Percentiles rank a stretch among this genome's conserved stretches.
phyloP scores from a whole-genome alignment of 164 flowering plant species.

The Nymphaea colorata region DNA sequence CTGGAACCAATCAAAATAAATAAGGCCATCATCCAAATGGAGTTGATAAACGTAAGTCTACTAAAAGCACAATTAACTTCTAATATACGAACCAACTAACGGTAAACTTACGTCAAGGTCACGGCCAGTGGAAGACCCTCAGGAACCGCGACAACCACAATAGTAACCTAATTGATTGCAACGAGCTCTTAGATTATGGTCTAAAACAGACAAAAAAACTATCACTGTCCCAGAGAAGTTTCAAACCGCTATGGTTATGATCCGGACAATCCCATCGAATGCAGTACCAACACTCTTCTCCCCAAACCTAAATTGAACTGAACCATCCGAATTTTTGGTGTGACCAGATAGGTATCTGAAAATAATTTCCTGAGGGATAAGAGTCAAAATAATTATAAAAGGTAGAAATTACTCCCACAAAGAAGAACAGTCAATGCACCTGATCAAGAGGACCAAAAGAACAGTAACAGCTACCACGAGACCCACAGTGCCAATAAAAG shows the following conservation, averaged over 20 bases:
- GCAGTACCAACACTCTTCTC: constrained; percentile 39
- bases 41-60: neutral
- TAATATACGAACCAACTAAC: neutral
- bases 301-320: constrained; percentile 36
- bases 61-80: neutral
- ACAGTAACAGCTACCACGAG: constrained; percentile 66
- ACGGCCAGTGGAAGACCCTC: constrained; percentile 99
- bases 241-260: constrained; percentile 80
- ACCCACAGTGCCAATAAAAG: constrained; percentile 87
- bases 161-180: constrained; percentile 50
- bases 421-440: constrained; percentile 25
- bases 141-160: constrained; percentile 98
- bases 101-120: constrained; percentile 75
- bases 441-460: constrained; percentile 52
- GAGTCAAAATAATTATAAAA: neutral
- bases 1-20: constrained; percentile 19
- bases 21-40: neutral
- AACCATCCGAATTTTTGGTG: constrained; percentile 30
- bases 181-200: no score
- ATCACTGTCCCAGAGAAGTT: neutral
- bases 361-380: neutral
- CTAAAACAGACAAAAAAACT: no score
- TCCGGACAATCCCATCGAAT: constrained; percentile 62
- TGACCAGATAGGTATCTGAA: constrained; percentile 79
- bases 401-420: no score